Evolutionary conservation across 495 filamentous ascomycete species (phyloP).

Genomic region (Lepraria neglecta): DNA sequence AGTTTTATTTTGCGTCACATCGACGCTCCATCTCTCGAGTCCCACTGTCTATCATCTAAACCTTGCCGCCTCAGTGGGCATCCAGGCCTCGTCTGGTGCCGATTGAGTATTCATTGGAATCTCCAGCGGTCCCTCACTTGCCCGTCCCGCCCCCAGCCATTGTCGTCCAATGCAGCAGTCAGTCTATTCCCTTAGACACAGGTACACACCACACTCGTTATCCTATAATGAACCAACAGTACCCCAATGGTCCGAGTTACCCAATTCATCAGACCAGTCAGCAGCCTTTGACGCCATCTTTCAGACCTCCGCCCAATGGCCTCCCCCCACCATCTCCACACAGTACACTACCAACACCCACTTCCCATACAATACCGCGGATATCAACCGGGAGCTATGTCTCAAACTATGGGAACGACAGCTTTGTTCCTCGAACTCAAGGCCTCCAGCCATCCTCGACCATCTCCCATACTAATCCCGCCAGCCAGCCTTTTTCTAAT

Average conservation of each 20-base stretch:
- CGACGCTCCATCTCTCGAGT: background rate
- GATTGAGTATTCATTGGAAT: slow-evolving; percentile 1
- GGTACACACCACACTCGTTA: slow-evolving; percentile 12
- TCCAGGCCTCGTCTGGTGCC: background rate
- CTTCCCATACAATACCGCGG: background rate
- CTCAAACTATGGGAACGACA: slow-evolving; percentile 5
- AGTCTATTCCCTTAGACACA: background rate
- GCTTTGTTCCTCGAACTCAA: slow-evolving; percentile 10
- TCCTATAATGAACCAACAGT: slow-evolving; percentile 23
- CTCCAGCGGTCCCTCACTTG: background rate
- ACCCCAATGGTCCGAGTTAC: slow-evolving; percentile 18
- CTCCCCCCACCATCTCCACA: slow-evolving; percentile 9
- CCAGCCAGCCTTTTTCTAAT: slow-evolving; percentile 11
- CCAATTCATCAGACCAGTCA: slow-evolving; percentile 13
- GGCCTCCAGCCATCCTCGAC: slow-evolving; percentile 5
- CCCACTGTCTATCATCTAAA: too few relatives aligned
- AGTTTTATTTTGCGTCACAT: background rate
- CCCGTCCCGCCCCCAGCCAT: background rate
- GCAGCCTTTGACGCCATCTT: slow-evolving; percentile 11
- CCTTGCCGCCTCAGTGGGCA: slow-evolving; percentile 6
- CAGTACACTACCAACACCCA: slow-evolving; percentile 1
- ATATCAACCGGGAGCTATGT: background rate
- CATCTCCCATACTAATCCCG: slow-evolving; percentile 3
- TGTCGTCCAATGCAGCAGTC: slow-evolving; percentile 14
- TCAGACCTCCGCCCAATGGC: slow-evolving; percentile 11